Evolutionary conservation across 441 rosid species (phyloP).

Genomic region (Isatis lusitanica): DNA sequence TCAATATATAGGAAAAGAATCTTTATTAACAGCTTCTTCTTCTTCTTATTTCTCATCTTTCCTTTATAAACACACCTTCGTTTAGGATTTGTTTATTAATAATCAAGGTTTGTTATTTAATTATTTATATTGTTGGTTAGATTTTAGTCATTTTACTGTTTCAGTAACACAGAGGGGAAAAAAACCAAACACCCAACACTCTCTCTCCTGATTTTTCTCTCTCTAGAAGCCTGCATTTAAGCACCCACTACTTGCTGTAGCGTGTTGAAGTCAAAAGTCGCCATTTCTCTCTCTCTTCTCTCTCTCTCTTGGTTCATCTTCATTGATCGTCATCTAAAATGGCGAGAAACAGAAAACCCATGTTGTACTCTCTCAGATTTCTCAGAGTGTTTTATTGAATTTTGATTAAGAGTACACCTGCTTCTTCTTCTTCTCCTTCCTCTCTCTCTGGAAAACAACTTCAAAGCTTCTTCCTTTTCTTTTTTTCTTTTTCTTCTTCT

Average conservation of each 20-base stretch:
- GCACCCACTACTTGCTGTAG: constrained; percentile 33
- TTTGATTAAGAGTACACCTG: not conserved
- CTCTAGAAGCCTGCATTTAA: constrained; percentile 29
- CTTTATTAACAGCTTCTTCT: not conserved
- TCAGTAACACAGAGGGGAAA: not conserved
- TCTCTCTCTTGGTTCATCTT: constrained; percentile 12
- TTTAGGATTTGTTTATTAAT: not conserved
- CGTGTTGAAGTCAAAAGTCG: constrained; percentile 51
- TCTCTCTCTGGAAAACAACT: constrained; percentile 1
- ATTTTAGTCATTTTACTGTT: constrained; percentile 14
- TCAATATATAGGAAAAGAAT: not conserved
- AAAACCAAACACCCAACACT: constrained; percentile 18
- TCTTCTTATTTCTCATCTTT: not conserved
- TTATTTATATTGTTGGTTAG: not conserved
- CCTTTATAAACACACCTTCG: not conserved
- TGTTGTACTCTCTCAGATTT: constrained; percentile 14
- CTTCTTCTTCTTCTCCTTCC: not conserved
- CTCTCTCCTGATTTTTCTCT: constrained; percentile 12
- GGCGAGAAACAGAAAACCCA: constrained; percentile 29
- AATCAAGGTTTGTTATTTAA: not conserved
- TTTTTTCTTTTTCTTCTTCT: not conserved
- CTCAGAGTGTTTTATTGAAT: constrained; percentile 14
- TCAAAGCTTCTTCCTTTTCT: constrained; percentile 3
- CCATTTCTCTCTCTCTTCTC: constrained; percentile 17
- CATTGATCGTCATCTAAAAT: constrained; percentile 30